Evolutionary conservation across 2,329 filamentous ascomycete genomes (phyloP).

Genomic region (Calonectria pseudoturangicola): DNA sequence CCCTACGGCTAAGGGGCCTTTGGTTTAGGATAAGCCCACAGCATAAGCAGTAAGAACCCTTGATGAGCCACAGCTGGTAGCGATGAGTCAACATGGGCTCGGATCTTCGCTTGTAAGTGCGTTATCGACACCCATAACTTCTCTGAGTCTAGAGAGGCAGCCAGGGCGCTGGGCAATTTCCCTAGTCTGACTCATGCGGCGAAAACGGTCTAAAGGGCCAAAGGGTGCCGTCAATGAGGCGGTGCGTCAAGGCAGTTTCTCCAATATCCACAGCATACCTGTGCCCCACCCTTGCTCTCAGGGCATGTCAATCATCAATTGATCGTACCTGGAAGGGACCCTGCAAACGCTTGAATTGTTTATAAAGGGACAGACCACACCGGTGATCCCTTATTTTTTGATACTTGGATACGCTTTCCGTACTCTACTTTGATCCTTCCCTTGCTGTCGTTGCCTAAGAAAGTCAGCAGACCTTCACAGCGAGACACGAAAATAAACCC

Average conservation of each 20-base stretch:
- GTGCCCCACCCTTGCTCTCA: constrained; percentile 35
- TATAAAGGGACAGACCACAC: constrained; percentile 7
- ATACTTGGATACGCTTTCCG: not conserved
- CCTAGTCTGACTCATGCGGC: constrained; percentile 46
- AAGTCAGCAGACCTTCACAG: constrained; percentile 32
- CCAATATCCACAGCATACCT: constrained; percentile 30
- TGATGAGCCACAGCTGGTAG: constrained; percentile 1
- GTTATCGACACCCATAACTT: not conserved
- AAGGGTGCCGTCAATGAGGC: constrained; percentile 44
- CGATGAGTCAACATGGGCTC: constrained; percentile 13
- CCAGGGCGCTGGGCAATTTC: not conserved
- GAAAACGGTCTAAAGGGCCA: constrained; percentile 18
- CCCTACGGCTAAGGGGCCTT: not conserved
- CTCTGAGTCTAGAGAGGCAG: not conserved
- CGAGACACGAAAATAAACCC: constrained; percentile 28
- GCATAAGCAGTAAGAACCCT: not conserved
- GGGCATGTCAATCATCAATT: constrained; percentile 11
- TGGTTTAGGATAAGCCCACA: not conserved
- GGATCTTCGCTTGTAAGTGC: not conserved
- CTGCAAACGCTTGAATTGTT: constrained; percentile 2
- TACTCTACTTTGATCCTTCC: not conserved
- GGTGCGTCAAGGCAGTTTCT: constrained; percentile 54
- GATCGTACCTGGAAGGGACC: not conserved
- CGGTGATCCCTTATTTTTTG: not conserved
- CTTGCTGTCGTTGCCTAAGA: not conserved